These are phyloP conservation scores for Arabidopsis hybrid DNA, from an alignment of 441 rosid species.

Conservation along the genomic window DNA sequence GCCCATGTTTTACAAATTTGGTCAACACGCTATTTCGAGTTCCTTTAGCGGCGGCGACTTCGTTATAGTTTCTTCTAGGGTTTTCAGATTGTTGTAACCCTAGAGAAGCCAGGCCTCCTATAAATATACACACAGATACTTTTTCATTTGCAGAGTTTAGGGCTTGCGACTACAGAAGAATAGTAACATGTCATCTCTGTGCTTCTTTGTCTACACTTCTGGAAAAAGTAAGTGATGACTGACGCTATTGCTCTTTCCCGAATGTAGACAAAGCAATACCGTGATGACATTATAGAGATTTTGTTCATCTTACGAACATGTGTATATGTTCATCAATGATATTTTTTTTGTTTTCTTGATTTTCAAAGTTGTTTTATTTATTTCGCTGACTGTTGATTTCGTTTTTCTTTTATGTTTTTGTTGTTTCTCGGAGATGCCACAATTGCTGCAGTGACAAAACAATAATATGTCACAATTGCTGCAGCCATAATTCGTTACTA, in stretches of 20 bases:
- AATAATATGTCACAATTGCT: no score
- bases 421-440: no score
- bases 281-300: background rate
- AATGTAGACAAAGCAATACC: constrained; percentile 8
- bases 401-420: background rate
- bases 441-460: no score
- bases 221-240: background rate
- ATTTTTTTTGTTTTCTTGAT: background rate
- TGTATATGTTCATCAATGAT: background rate
- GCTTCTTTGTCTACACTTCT: constrained; percentile 5
- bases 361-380: background rate
- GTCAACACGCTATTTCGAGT: background rate
- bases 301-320: background rate
- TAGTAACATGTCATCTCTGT: background rate
- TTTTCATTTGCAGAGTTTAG: background rate
- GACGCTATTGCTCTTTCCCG: background rate
- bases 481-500: no score
- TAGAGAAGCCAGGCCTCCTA: constrained; percentile 1
- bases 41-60: background rate
- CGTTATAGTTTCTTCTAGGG: constrained; percentile 1
- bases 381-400: background rate
- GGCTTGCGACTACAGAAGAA: background rate
- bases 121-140: background rate
- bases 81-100: constrained; percentile 6
- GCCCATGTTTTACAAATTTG: background rate